Percentiles rank a stretch among this genome's conserved stretches.
phyloP scores from a whole-genome alignment of 768 basidiomycete genomes.

The Naganishia kalamii region DNA sequence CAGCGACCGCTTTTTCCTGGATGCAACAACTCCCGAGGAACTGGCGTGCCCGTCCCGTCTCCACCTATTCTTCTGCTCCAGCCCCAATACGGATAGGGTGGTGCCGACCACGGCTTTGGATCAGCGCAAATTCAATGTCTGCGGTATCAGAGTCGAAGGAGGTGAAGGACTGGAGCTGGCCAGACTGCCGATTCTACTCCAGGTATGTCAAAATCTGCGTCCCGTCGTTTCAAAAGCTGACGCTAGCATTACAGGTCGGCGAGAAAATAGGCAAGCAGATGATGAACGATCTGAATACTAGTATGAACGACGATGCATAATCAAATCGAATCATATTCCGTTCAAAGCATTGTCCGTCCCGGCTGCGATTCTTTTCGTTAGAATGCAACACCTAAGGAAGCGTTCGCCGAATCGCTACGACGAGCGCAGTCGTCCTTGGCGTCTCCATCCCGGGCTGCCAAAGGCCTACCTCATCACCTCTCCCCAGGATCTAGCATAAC shows the following conservation, averaged over 20 bases:
- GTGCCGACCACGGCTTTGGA: not conserved
- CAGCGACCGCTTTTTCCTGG: constrained; percentile 33
- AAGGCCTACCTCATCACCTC: too few species aligned
- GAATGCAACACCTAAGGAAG: too few species aligned
- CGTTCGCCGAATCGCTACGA: too few species aligned
- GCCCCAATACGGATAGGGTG: not conserved
- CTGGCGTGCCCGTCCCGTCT: constrained; percentile 41
- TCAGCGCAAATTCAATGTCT: constrained; percentile 27
- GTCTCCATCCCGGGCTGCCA: too few species aligned
- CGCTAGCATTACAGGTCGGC: not conserved
- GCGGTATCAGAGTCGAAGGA: constrained; percentile 43
- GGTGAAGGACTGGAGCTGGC: constrained; percentile 30
- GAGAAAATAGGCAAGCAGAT: constrained; percentile 24
- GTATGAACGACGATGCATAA: constrained; percentile 10
- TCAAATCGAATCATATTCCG: not conserved
- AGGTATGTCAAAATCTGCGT: constrained; percentile 16
- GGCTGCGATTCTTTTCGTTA: too few species aligned
- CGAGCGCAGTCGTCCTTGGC: too few species aligned
- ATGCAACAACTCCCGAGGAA: constrained; percentile 42
- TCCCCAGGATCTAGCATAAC: too few species aligned
- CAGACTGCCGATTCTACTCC: constrained; percentile 32
- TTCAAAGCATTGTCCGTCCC: too few species aligned
- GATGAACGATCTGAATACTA: constrained; percentile 19
- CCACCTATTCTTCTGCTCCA: constrained; percentile 34
- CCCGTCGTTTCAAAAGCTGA: not conserved